Conservation (phyloP, 495 filamentous ascomycete species). For the Trypethelium eluteriae region DNA sequence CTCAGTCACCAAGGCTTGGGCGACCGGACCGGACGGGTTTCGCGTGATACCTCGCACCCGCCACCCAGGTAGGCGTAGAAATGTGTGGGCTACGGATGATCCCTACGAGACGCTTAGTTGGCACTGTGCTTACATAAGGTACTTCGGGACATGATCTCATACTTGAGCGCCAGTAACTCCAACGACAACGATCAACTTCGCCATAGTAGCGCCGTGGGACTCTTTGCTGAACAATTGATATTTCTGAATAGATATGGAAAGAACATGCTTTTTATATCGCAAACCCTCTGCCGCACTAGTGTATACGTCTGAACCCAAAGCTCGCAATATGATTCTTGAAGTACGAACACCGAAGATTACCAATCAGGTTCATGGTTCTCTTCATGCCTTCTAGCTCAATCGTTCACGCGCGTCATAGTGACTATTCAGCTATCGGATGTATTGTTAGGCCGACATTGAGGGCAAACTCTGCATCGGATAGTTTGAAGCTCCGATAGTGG, state of each 20-base stretch:
- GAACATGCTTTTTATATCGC: conserved; percentile 8
- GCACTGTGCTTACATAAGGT: neutral
- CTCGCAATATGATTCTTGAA: conserved; percentile 5
- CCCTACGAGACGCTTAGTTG: conserved; percentile 18
- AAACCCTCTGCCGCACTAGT: neutral
- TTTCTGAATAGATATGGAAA: conserved; percentile 8
- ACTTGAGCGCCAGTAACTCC: conserved; percentile 45
- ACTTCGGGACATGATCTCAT: neutral
- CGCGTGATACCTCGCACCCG: conserved; percentile 31
- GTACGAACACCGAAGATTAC: conserved; percentile 8
- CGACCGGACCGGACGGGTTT: conserved; percentile 31
- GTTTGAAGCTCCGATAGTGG: conserved; percentile 13
- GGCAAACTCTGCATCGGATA: conserved; percentile 6
- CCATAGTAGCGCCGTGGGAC: conserved; percentile 1
- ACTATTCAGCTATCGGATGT: conserved; percentile 7
- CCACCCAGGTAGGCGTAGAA: conserved; percentile 26
- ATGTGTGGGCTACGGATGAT: conserved; percentile 26
- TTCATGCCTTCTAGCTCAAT: conserved; percentile 4
- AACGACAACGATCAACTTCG: conserved; percentile 42
- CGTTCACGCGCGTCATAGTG: neutral
- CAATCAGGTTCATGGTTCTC: neutral
- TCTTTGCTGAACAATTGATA: conserved; percentile 3
- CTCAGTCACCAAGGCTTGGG: conserved; percentile 32
- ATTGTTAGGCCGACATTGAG: conserved; percentile 5
- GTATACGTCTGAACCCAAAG: conserved; percentile 1